Conservation (phyloP, 768 basidiomycete species). For the Galerina marginata region DNA sequence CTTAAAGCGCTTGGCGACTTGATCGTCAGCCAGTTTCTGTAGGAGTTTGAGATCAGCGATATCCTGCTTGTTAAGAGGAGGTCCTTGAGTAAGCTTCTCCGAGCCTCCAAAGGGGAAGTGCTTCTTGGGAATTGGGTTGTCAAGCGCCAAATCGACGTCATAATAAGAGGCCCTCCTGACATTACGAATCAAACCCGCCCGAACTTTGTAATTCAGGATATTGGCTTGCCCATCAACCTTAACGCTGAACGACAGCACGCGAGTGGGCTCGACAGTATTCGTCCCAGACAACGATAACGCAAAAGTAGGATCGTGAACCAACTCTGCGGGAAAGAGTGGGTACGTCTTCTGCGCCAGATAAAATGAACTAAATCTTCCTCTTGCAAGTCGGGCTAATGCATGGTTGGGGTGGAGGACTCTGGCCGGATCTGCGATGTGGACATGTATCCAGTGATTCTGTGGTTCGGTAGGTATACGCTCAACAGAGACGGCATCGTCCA, state of each 20-base stretch:
- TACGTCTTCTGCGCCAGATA: constrained; percentile 72
- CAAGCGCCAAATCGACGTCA: constrained; percentile 61
- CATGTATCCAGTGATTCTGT: constrained; percentile 77
- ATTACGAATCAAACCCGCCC: constrained; percentile 77
- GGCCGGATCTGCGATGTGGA: constrained; percentile 94
- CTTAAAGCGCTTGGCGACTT: constrained; percentile 15
- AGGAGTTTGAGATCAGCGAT: constrained; percentile 37
- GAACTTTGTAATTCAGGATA: constrained; percentile 72
- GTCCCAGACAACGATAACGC: constrained; percentile 48
- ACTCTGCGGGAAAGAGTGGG: constrained; percentile 73
- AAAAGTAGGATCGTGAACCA: constrained; percentile 48
- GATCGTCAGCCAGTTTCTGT: constrained; percentile 19
- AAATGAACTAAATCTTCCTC: constrained; percentile 49
- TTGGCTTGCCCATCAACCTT: constrained; percentile 66
- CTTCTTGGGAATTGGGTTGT: constrained; percentile 13
- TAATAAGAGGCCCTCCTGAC: constrained; percentile 69
- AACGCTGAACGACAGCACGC: constrained; percentile 81
- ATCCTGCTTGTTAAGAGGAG: constrained; percentile 25
- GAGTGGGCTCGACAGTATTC: constrained; percentile 46
- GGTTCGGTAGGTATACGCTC: constrained; percentile 68
- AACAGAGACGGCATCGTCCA: constrained; percentile 93
- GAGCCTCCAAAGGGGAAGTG: constrained; percentile 51
- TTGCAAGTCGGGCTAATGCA: constrained; percentile 62
- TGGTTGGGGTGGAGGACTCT: constrained; percentile 76
- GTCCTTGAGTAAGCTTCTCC: neutral